Conservation (phyloP, 192 early-diverging fungal species). For the Podila epigama region DNA sequence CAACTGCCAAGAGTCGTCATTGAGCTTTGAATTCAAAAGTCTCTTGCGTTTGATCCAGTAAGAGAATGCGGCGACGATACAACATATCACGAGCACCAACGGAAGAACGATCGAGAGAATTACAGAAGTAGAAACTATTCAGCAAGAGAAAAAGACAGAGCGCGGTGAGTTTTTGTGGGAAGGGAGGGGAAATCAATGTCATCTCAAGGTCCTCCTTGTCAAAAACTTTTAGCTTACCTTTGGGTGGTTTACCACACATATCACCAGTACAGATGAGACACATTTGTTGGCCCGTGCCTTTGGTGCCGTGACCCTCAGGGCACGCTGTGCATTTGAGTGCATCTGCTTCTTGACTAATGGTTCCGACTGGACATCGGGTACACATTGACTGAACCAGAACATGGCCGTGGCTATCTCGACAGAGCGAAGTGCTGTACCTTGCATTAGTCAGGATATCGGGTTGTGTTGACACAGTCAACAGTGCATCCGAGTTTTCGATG, state of each 20-base stretch:
- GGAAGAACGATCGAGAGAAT: conserved; percentile 26
- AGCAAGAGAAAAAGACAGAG: background rate
- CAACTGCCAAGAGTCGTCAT: conserved; percentile 50
- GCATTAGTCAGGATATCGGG: background rate
- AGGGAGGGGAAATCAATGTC: background rate
- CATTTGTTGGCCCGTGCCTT: conserved; percentile 15
- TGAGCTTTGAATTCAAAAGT: conserved; percentile 14
- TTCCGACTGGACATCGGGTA: conserved; percentile 7
- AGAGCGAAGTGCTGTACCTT: conserved; percentile 13
- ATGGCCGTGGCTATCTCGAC: conserved; percentile 4
- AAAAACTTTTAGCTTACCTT: conserved; percentile 4
- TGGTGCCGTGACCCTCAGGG: conserved; percentile 7
- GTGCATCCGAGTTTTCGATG: background rate
- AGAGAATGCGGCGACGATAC: background rate
- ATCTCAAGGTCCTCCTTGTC: too few relatives aligned
- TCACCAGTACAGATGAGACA: conserved; percentile 16
- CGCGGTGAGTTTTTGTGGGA: too few relatives aligned
- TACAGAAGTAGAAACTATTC: background rate
- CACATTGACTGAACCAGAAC: conserved; percentile 23
- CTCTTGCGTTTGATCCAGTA: conserved; percentile 21
- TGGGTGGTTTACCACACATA: background rate
- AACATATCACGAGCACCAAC: background rate
- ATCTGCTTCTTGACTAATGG: conserved; percentile 19
- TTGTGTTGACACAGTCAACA: background rate
- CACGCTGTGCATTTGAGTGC: conserved; percentile 4